Percentiles rank a stretch among this genome's conserved stretches.
Conservation (phyloP, 345 rosid genomes). For the Salix brachista region DNA sequence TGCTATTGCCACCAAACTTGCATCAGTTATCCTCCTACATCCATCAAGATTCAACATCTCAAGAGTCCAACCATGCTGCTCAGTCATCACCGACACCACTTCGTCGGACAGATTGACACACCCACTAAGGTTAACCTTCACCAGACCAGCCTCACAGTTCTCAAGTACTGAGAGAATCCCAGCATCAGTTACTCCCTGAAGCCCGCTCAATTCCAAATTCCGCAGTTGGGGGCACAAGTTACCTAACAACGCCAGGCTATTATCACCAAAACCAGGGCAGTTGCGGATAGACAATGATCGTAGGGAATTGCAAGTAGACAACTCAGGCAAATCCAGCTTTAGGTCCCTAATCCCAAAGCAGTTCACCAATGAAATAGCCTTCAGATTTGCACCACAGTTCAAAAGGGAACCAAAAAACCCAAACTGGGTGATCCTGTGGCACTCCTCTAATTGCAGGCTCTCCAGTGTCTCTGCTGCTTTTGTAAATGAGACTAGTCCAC, state of each 20-base stretch:
- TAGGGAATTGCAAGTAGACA: constrained; percentile 52
- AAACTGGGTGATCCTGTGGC: constrained; percentile 87
- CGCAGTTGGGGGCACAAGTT: constrained; percentile 72
- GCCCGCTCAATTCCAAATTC: constrained; percentile 62
- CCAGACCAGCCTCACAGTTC: constrained; percentile 51
- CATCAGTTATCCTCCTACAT: constrained; percentile 63
- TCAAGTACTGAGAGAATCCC: constrained; percentile 54
- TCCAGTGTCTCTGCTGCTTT: constrained; percentile 64
- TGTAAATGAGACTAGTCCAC: constrained; percentile 67
- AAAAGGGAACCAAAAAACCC: constrained; percentile 76
- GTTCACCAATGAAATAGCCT: constrained; percentile 56
- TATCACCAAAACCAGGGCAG: constrained; percentile 89
- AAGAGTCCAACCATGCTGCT: constrained; percentile 56
- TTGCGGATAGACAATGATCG: constrained; percentile 55
- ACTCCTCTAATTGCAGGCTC: constrained; percentile 80
- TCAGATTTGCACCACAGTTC: constrained; percentile 65
- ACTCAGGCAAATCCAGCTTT: constrained; percentile 28
- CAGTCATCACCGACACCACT: constrained; percentile 39
- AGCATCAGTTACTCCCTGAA: constrained; percentile 62
- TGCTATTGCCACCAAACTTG: constrained; percentile 54
- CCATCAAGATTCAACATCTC: constrained; percentile 58
- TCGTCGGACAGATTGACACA: constrained; percentile 59
- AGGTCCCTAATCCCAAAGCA: constrained; percentile 74
- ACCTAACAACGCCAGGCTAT: constrained; percentile 57
- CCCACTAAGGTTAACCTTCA: constrained; percentile 53